Conservation (phyloP, 192 early-diverging fungal species). For the Entophlyctis helioformis region DNA sequence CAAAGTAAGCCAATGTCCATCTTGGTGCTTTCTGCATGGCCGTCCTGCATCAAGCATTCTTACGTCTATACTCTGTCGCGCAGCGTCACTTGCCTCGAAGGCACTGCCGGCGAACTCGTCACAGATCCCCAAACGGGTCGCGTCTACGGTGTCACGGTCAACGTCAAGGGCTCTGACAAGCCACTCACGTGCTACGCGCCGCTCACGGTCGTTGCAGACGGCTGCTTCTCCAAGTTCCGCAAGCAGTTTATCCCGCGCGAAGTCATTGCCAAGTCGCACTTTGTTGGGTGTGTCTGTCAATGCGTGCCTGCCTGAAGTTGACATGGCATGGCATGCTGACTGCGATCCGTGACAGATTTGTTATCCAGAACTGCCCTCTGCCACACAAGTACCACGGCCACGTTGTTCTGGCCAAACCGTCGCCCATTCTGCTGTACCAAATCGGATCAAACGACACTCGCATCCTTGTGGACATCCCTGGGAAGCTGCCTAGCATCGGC, state of each 20-base stretch:
- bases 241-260: constrained; percentile 49
- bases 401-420: constrained; percentile 74
- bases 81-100: constrained; percentile 69
- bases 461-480: constrained; percentile 84
- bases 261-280: constrained; percentile 46
- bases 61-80: too few species aligned
- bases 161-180: constrained; percentile 15
- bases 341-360: constrained; percentile 28
- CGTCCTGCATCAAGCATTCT: too few species aligned
- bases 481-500: constrained; percentile 60
- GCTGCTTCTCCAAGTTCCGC: constrained; percentile 90
- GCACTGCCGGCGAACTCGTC: constrained; percentile 58
- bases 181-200: constrained; percentile 39
- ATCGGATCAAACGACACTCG: constrained; percentile 80
- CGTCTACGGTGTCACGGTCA: constrained; percentile 42
- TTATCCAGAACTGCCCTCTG: constrained; percentile 57
- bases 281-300: constrained; percentile 49
- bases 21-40: not conserved
- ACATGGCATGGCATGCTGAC: not conserved
- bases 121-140: constrained; percentile 19
- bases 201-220: constrained; percentile 80
- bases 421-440: constrained; percentile 67
- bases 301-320: not conserved
- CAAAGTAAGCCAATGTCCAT: constrained; percentile 3
- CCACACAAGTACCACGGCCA: constrained; percentile 83